Conservation (phyloP, 1,284 basidiomycete species). For the Fomitiporia mediterranea region DNA sequence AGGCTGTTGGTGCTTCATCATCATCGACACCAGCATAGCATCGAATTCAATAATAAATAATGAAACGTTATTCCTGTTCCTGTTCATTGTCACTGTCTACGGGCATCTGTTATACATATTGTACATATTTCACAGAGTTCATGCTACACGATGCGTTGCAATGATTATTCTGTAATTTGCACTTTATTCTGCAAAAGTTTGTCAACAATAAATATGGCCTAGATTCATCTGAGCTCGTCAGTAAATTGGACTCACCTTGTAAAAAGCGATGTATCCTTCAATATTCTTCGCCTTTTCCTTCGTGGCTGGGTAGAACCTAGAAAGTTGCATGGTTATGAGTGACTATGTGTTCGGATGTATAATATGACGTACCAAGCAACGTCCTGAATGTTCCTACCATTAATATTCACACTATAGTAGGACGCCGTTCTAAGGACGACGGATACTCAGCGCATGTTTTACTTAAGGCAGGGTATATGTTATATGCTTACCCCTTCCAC, state of each 20-base stretch:
- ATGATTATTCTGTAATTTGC: conserved; percentile 17
- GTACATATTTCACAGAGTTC: neutral
- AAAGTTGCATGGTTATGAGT: neutral
- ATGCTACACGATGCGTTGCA: neutral
- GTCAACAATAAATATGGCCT: neutral
- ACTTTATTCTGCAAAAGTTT: conserved; percentile 32
- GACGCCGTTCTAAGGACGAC: conserved; percentile 45
- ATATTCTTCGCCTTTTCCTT: conserved; percentile 48
- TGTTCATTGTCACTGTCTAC: neutral
- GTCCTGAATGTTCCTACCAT: conserved; percentile 46
- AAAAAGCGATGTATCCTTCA: conserved; percentile 59
- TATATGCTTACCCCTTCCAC: conserved; percentile 56
- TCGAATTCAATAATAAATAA: conserved; percentile 4
- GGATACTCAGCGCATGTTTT: no score
- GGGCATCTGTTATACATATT: neutral
- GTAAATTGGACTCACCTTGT: conserved; percentile 43
- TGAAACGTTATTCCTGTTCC: neutral
- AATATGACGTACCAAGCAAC: conserved; percentile 50
- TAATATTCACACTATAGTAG: conserved; percentile 52
- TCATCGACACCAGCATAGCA: neutral
- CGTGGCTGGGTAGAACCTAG: conserved; percentile 58
- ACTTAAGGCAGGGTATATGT: no score
- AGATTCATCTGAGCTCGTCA: neutral
- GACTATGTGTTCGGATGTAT: neutral
- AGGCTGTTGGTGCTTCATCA: conserved; percentile 39